Conservation (phyloP, 306 rosid species). For the Crotalaria pallida region DNA sequence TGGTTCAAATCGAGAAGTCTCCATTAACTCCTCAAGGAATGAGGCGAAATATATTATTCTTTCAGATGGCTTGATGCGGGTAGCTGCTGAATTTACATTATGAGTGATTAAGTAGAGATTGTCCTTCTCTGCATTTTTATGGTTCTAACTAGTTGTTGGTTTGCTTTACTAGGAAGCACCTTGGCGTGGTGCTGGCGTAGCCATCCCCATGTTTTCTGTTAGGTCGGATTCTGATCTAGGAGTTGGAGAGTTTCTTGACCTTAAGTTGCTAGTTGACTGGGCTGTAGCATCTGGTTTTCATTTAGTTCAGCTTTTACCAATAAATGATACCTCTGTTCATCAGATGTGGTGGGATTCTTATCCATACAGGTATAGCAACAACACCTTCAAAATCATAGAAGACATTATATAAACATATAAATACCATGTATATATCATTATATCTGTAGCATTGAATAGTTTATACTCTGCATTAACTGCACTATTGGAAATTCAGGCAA, state of each 20-base stretch:
- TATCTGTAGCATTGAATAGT: not conserved
- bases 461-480: not conserved
- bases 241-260: conserved; percentile 98
- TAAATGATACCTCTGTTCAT: conserved; percentile 94
- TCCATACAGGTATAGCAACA: conserved; percentile 75
- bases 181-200: conserved; percentile 96
- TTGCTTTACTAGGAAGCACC: conserved; percentile 57
- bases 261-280: conserved; percentile 88
- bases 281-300: conserved; percentile 87
- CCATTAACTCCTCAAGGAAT: conserved; percentile 41
- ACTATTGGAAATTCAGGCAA: not conserved
- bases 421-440: not conserved
- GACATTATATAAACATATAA: not conserved
- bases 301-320: conserved; percentile 92
- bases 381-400: not conserved
- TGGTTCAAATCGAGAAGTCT: conserved; percentile 66
- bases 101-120: not conserved
- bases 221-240: conserved; percentile 89
- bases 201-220: conserved; percentile 91
- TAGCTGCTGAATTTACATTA: conserved; percentile 29
- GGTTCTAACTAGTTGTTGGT: conserved; percentile 16
- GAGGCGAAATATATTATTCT: conserved; percentile 57
- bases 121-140: not conserved
- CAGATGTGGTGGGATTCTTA: conserved; percentile 99
- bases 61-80: conserved; percentile 91